A percentile compares a stretch with the other conserved stretches of the same genome.
Evolutionary conservation across 352 stramenopile species (phyloP).

Genomic region (Pythium sp.): DNA sequence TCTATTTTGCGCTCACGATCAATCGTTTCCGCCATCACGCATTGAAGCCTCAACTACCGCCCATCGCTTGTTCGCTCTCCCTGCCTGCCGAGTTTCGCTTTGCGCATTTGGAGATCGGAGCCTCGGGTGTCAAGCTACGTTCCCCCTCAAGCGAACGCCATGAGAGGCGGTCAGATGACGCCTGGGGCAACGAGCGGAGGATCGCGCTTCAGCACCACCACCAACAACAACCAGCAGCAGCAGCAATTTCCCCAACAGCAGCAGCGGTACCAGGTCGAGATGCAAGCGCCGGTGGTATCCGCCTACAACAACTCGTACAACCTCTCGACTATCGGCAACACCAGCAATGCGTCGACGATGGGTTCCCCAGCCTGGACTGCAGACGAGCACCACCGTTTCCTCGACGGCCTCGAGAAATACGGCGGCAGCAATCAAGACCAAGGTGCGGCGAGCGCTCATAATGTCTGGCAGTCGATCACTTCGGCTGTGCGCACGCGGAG

Average conservation of each 20-base stretch:
- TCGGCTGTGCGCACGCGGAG: conserved; percentile 50
- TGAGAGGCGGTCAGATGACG: conserved; percentile 5
- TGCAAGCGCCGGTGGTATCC: conserved; percentile 12
- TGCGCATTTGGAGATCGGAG: conserved; percentile 2
- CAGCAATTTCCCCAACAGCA: neutral
- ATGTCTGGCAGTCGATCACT: conserved; percentile 61
- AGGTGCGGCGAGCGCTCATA: conserved; percentile 29
- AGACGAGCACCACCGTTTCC: conserved; percentile 71
- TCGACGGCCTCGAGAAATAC: conserved; percentile 61
- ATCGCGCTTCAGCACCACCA: neutral
- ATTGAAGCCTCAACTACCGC: conserved; percentile 3
- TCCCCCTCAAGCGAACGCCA: neutral
- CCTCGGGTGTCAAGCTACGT: conserved; percentile 1
- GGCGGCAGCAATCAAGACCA: conserved; percentile 25
- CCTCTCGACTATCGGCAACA: conserved; percentile 14
- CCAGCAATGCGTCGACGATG: neutral
- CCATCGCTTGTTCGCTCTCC: neutral
- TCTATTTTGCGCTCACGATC: conserved; percentile 3
- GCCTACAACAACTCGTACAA: conserved; percentile 25
- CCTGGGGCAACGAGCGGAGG: neutral
- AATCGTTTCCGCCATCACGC: conserved; percentile 8
- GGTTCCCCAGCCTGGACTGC: conserved; percentile 32
- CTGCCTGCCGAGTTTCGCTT: neutral
- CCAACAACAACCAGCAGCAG: neutral
- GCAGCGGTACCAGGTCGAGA: neutral